phyloP scores from a whole-genome alignment of 108 stramenopile genomes.

The Skeletonema potamos region DNA sequence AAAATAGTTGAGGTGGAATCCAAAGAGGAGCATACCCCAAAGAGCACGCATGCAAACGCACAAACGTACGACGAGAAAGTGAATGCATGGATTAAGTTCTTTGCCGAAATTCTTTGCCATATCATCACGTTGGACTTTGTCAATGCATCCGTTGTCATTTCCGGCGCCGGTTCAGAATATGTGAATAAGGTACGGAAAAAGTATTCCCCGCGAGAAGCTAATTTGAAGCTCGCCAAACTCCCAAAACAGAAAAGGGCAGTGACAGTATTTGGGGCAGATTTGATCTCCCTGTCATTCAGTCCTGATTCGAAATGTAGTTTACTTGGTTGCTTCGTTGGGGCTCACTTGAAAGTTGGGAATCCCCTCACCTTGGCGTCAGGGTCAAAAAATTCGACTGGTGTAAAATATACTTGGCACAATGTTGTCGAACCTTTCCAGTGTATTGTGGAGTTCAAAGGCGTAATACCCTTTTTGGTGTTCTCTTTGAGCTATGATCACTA shows the following conservation, averaged over 20 bases:
- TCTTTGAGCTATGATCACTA: constrained; percentile 40
- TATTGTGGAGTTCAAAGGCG: constrained; percentile 28
- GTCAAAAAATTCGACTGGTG: background rate
- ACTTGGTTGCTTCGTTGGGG: constrained; percentile 19
- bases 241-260: constrained; percentile 14
- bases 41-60: background rate
- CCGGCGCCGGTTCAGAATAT: constrained; percentile 32
- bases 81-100: constrained; percentile 17
- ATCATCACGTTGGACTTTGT: constrained; percentile 14
- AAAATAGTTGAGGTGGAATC: background rate
- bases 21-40: background rate
- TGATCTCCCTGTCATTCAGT: constrained; percentile 22
- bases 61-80: constrained; percentile 28
- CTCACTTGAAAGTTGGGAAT: constrained; percentile 32
- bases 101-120: constrained; percentile 6
- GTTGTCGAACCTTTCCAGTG: constrained; percentile 26
- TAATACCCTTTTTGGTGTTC: constrained; percentile 23
- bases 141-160: constrained; percentile 33
- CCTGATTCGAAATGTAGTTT: constrained; percentile 32
- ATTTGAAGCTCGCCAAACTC: constrained; percentile 33
- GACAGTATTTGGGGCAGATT: constrained; percentile 24
- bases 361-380: background rate
- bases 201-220: constrained; percentile 15
- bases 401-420: constrained; percentile 19
- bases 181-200: constrained; percentile 24